Base-by-base conservation (phyloP, 1,139 yeast genomes). In the Geotrichum australiense region DNA sequence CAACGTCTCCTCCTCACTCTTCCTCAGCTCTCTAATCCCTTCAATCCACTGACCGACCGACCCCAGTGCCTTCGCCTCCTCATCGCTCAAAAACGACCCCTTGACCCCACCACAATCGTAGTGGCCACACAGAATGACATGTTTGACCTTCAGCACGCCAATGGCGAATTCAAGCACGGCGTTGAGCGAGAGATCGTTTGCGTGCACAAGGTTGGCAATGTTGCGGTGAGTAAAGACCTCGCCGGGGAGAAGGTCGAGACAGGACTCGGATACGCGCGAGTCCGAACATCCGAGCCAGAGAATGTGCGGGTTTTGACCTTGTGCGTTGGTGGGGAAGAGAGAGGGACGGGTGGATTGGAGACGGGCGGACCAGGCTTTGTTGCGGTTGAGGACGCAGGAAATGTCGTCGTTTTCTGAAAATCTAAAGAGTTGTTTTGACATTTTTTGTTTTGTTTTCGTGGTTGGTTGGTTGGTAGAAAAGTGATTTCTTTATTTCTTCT, bases 271-370 rank as follows among this genome's bases (percentile, higher is more conserved):
- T 46, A 84, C 84, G 53, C 98, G 78, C 10, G 96, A 85, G 62
- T 91, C 98, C 4, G 94, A 79, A 62, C 98, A 91, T 2, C 97
- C 96, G 49, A 91, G 82, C 94, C 96, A 89, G 43, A 91, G 68
- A 5, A 96, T 86, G 62, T 87, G 94, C 14, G 98, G 98, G 15
- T 78, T 64, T 64, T 91, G 98, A 41, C 97, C 96, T 57, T 76
- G 69, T 1, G 79, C 91, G 18, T 34, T 34, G 20, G 25, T 29
- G 19, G 23, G 36, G 39, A 35, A 30, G 23, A 30, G 33, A 5
- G 36, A 31, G 8, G 32, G 41, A 12, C 31, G 41, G 7, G 34
- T 24, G 20, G 25, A 14, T 44, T 74, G 73, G 47, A 80, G 69
- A 31, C 74, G 66, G 46, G 76, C 76, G 21, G 84, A 83, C 72